Evolutionary conservation across 192 early-diverging fungal species (phyloP).

Genomic region (Entomortierella lignicola): DNA sequence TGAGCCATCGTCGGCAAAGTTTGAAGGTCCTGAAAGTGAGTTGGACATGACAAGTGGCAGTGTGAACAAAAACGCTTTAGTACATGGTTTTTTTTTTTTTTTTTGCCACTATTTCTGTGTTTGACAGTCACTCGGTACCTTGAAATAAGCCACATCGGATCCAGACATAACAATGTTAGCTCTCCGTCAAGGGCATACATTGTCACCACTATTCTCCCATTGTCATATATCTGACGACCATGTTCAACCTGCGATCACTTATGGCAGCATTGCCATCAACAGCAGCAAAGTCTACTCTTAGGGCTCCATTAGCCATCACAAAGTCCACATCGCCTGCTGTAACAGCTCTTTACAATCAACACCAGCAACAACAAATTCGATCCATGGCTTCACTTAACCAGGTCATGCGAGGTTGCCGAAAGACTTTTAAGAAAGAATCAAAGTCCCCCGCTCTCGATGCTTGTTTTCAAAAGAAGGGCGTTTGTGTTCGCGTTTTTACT

Average conservation of each 20-base stretch:
- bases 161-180: neutral
- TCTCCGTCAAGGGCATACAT: neutral
- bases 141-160: conserved; percentile 1
- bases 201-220: neutral
- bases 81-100: no score
- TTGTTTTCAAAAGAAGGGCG: conserved; percentile 92
- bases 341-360: conserved; percentile 23
- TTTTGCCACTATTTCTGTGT: no score
- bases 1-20: conserved; percentile 77
- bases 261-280: conserved; percentile 47
- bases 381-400: conserved; percentile 93
- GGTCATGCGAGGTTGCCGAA: conserved; percentile 87
- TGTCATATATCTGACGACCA: neutral
- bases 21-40: conserved; percentile 64
- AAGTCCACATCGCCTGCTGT: conserved; percentile 6
- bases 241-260: conserved; percentile 52
- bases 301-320: conserved; percentile 19
- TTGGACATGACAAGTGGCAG: conserved; percentile 31
- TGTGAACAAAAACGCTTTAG: no score
- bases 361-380: conserved; percentile 34
- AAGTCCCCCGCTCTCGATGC: conserved; percentile 87
- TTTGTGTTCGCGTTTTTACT: conserved; percentile 95
- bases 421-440: conserved; percentile 69
- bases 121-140: neutral
- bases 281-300: conserved; percentile 11